These are phyloP conservation scores for Brassica napus DNA, from an alignment of 345 rosid species.

Conservation along the genomic window Da-Ae NC_063437.1:17545501-17546000, in stretches of 20 bases:
- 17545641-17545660: not conserved
- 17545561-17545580: not conserved
- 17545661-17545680: not conserved
- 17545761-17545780: not conserved
- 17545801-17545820: not conserved
- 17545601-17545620: not conserved
- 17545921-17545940: constrained; percentile 3
- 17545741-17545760: constrained; percentile 17
- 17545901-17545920: not conserved
- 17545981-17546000: not conserved
- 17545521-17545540: not conserved
- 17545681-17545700: constrained; percentile 5
- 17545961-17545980: constrained; percentile 6
- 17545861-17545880: not conserved
- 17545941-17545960: constrained; percentile 36
- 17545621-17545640: constrained; percentile 5
- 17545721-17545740: constrained; percentile 4
- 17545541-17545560: not conserved
- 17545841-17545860: not conserved
- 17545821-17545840: too few species aligned
- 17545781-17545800: not conserved
- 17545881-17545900: not conserved
- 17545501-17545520: not conserved
- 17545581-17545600: not conserved
- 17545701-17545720: not conserved